phyloP scores from a whole-genome alignment of 208 protist species.

The Lotmaria passim region DNA sequence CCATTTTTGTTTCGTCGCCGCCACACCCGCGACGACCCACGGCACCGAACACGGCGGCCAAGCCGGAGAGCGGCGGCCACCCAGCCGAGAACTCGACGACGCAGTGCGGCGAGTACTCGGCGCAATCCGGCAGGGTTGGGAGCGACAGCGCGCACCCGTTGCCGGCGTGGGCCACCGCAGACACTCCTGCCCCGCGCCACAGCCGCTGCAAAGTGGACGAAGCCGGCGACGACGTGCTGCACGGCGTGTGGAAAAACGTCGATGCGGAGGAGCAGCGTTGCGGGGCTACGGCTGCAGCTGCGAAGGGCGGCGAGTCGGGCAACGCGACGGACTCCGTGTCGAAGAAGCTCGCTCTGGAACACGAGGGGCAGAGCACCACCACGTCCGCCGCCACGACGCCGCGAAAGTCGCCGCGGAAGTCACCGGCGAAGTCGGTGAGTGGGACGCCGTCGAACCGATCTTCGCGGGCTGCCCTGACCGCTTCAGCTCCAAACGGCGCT shows the following conservation, averaged over 20 bases:
- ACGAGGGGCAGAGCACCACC: constrained; percentile 3
- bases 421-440: neutral
- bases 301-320: neutral
- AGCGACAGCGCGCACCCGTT: neutral
- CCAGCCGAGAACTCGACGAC: neutral
- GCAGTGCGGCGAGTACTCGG: neutral
- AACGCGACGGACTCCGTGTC: neutral
- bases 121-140: neutral
- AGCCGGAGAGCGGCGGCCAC: neutral
- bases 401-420: constrained; percentile 6
- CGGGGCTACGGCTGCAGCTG: neutral
- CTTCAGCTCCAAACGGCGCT: neutral
- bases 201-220: neutral
- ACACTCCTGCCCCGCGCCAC: constrained; percentile 4
- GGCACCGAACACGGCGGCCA: constrained; percentile 4
- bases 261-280: neutral
- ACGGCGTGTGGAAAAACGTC: constrained; percentile 7
- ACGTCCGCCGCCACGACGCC: neutral
- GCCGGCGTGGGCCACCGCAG: constrained; percentile 2
- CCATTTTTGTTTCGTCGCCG: neutral
- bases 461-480: neutral
- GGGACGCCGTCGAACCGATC: neutral
- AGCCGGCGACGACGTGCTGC: neutral
- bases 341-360: constrained; percentile 16
- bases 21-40: neutral